phyloP scores from a whole-genome alignment of 1,284 basidiomycete species.

The Bondarzewia mesenterica region DNA sequence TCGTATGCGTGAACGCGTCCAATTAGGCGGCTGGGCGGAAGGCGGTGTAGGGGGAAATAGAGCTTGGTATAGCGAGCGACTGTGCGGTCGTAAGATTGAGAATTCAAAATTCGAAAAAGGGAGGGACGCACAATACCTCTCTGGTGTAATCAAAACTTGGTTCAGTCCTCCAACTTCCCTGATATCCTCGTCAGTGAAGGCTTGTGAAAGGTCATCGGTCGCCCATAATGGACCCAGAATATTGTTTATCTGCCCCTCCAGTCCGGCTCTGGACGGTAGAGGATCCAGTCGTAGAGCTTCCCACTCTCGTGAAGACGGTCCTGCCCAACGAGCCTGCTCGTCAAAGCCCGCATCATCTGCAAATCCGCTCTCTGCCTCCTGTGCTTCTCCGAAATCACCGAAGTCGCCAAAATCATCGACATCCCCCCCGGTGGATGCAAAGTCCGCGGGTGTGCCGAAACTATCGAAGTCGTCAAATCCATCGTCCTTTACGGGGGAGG shows the following conservation, averaged over 20 bases:
- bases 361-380: constrained; percentile 30
- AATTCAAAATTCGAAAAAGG: neutral
- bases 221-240: constrained; percentile 64
- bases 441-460: constrained; percentile 49
- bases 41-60: constrained; percentile 54
- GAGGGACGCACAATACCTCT: constrained; percentile 47
- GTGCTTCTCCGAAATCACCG: constrained; percentile 75
- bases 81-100: constrained; percentile 20
- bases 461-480: constrained; percentile 63
- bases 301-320: constrained; percentile 44
- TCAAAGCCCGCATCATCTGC: constrained; percentile 35
- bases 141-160: constrained; percentile 67
- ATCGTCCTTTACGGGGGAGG: constrained; percentile 28
- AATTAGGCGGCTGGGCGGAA: constrained; percentile 74
- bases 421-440: constrained; percentile 29
- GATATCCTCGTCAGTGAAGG: constrained; percentile 65
- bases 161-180: constrained; percentile 72
- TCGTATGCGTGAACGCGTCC: constrained; percentile 84
- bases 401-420: constrained; percentile 82
- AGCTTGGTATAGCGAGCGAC: constrained; percentile 70
- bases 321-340: constrained; percentile 31
- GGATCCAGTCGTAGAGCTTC: constrained; percentile 59
- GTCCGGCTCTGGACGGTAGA: constrained; percentile 44
- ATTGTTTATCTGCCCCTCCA: constrained; percentile 55
- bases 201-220: constrained; percentile 34